Evolutionary conservation across 2,329 filamentous ascomycete species (phyloP), one percentile per base, ranked within the genome.

Genomic region (Fusarium penzigii): DNA sequence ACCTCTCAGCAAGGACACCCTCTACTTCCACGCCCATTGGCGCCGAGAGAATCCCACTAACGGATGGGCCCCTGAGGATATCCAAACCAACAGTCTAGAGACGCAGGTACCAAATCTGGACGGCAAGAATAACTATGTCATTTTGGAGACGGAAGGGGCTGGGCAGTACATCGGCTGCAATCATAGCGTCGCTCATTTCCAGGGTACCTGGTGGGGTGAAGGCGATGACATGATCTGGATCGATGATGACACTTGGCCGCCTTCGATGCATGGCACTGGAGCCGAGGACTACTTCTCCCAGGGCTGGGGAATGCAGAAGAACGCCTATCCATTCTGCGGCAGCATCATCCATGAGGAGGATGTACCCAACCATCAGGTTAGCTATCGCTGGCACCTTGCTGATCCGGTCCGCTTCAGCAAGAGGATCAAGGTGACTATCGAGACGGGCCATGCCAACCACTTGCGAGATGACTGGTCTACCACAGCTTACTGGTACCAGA

Each of bases 251-350:
- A 66, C 63, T 8, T 70, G 68, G 68, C 67, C 67, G 9, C 68
- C 68, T 1, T 64, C 58, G 25, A 65, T 70, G 61, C 68, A 70
- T 43, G 68, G 68, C 42, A 70, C 68, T 10, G 68, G 68, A 9
- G 65, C 58, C 17, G 68, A 70, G 39, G 68, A 70, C 52, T 70
- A 70, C 53, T 69, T 70, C 39, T 55, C 50, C 8, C 68, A 70
- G 46, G 68, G 68, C 9, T 70, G 68, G 68, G 68, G 68, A 36
- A 70, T 70, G 68, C 68, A 70, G 56, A 70, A 70, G 56, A 70
- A 70, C 20, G 62, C 66, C 3, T 69, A 63, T 44, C 68, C 67
- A 3, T 69, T 69, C 53, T 63, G 59, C 29, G 68, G 66, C n/a
- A 64, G 55, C 25, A 70, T 69, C 42, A 65, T 70, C 43, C 68